Evolutionary conservation across 257 asterid genomes (phyloP).

Genomic region (Lithospermum erythrorhizon): DNA sequence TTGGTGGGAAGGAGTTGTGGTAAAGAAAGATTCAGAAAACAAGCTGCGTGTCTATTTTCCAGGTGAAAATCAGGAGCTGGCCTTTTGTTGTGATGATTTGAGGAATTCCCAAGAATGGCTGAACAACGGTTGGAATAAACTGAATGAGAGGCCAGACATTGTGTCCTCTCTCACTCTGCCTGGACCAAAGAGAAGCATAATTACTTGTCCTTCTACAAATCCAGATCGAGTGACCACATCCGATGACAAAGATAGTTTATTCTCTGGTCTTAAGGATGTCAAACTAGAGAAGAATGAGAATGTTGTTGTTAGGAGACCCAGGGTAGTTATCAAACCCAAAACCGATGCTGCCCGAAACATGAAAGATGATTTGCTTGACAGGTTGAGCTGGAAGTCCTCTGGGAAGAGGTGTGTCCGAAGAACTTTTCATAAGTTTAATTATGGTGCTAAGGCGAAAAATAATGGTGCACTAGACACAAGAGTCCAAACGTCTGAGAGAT

Average conservation of each 20-base stretch:
- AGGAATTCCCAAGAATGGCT: constrained; percentile 74
- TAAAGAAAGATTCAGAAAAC: constrained; percentile 38
- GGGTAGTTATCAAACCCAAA: background rate
- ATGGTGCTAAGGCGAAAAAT: constrained; percentile 4
- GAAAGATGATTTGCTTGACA: constrained; percentile 33
- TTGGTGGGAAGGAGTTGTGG: constrained; percentile 93
- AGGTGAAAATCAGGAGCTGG: constrained; percentile 56
- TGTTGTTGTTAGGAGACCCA: background rate
- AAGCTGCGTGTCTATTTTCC: constrained; percentile 45
- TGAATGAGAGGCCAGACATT: constrained; percentile 40
- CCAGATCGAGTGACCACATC: constrained; percentile 8
- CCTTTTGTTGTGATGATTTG: constrained; percentile 27
- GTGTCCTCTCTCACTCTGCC: constrained; percentile 19
- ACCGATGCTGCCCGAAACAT: constrained; percentile 23
- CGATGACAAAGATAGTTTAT: constrained; percentile 1
- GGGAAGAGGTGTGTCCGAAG: constrained; percentile 55
- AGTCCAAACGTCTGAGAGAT: constrained; percentile 16
- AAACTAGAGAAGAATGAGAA: constrained; percentile 4
- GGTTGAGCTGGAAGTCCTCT: constrained; percentile 52
- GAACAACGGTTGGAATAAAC: constrained; percentile 34
- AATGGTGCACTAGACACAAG: constrained; percentile 15
- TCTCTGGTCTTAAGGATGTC: background rate
- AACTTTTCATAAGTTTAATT: constrained; percentile 27
- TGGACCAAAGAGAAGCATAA: constrained; percentile 2
- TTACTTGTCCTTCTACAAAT: constrained; percentile 1